Evolutionary conservation across 2,329 filamentous ascomycete species (phyloP), one percentile per base, ranked within the genome.

Genomic region (Corniculantispora saksenae): DNA sequence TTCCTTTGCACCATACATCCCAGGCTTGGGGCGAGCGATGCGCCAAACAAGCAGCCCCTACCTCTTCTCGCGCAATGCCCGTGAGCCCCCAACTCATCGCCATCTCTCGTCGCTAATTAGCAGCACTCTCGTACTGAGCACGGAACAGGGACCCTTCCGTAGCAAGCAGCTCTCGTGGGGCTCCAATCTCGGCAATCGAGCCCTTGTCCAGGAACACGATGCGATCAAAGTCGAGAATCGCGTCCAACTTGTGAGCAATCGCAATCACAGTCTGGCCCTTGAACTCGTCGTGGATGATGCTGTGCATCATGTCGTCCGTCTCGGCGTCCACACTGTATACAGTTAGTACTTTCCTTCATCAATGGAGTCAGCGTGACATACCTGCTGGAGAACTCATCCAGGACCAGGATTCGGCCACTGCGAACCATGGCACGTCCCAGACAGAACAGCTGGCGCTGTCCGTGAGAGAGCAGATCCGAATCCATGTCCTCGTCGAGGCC

Each of bases 121-220:
- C 43, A 5, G 32, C 8, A 53, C 58, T 63, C 13, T 54, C 51
- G 53, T 65, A 65, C 48, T 60, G 51, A 10, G 55, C 55, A 21
- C 56, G 38, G 40, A 65, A 61, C n/a, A 56, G 35, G 8, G 63
- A 65, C 3, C 56, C 56, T 12, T 57, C 47, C 38, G 23, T 55
- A 3, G 57, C 57, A 6, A 65, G 27, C 13, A 65, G 55, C 9
- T 55, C 63, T 27, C 56, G 55, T 10, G 63, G 63, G 15, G 45
- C 59, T 5, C 63, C 63, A 10, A 47, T 50, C 40, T 65, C 63
- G 7, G 47, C 57, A 50, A 65, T 48, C 19, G 13, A 13, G n/a
- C 63, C 63, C 40, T 65, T 53, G 73, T 91, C 89, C 3, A 89
- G 88, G 69, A 91, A 90, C 6, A 91, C 87, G 19, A 91, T 77